Percentiles rank a stretch among this genome's conserved stretches.
These are phyloP conservation scores for Schwanniomyces etchellsii DNA, from an alignment of 1,139 yeast species.

Conservation along the genomic window DNA sequence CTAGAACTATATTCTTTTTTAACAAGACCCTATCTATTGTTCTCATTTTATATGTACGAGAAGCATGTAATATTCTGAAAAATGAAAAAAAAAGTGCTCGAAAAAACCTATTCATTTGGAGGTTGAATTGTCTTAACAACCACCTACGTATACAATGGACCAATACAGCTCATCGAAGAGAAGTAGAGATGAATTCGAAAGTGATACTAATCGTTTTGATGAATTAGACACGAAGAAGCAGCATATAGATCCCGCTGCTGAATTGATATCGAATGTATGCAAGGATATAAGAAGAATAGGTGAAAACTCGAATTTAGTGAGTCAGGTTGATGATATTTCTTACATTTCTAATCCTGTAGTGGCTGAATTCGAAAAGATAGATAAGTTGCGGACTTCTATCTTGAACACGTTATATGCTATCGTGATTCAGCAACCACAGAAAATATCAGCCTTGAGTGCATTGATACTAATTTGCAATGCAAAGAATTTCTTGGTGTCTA, in stretches of 20 bases:
- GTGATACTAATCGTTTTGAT: conserved; percentile 12
- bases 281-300: conserved; percentile 63
- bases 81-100: not conserved
- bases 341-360: conserved; percentile 62
- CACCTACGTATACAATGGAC: conserved; percentile 5
- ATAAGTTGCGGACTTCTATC: conserved; percentile 53
- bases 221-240: conserved; percentile 24
- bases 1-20: conserved; percentile 11
- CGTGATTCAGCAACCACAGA: conserved; percentile 85
- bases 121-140: too few relatives aligned
- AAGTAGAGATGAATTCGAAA: conserved; percentile 37
- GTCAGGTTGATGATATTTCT: conserved; percentile 60
- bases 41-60: not conserved
- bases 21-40: not conserved
- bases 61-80: not conserved
- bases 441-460: conserved; percentile 66
- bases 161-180: conserved; percentile 21
- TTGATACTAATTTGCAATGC: conserved; percentile 66
- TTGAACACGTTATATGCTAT: conserved; percentile 65
- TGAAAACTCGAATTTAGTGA: conserved; percentile 48
- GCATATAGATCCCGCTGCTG: conserved; percentile 38
- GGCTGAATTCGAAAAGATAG: conserved; percentile 64
- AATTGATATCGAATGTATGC: conserved; percentile 37
- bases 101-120: too few relatives aligned
- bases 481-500: conserved; percentile 63